A percentile compares a stretch with the other conserved stretches of the same genome.
These are phyloP conservation scores for Paramecium caudatum DNA, from an alignment of 73 alveolate genomes.

Conservation along the genomic window DNA sequence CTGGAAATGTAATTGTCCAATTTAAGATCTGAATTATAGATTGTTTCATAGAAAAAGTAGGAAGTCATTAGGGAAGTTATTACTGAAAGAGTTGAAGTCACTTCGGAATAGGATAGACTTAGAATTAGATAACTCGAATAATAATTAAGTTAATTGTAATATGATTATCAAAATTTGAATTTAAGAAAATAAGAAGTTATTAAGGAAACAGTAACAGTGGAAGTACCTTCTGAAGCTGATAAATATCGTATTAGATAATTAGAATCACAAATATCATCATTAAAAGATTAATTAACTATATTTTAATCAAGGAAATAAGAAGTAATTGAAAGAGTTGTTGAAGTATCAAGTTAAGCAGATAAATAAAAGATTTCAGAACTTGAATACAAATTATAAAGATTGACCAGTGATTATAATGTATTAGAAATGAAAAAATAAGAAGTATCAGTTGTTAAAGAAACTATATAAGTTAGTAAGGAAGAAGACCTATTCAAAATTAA, in stretches of 20 bases:
- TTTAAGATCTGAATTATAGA: background rate
- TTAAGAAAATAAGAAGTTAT: slow-evolving; percentile 65
- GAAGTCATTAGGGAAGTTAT: slow-evolving; percentile 16
- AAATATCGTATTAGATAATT: slow-evolving; percentile 3
- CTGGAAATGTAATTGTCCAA: slow-evolving; percentile 5
- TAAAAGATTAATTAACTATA: background rate
- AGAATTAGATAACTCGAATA: slow-evolving; percentile 48
- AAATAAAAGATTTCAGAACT: background rate
- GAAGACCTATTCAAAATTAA: slow-evolving; percentile 31
- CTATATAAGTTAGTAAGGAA: background rate
- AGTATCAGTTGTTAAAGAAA: slow-evolving; percentile 43
- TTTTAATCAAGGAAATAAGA: slow-evolving; percentile 1
- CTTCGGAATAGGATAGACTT: slow-evolving; percentile 13
- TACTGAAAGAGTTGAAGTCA: slow-evolving; percentile 61
- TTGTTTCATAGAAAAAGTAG: background rate
- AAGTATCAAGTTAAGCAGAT: background rate
- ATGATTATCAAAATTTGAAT: background rate
- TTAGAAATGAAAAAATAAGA: background rate
- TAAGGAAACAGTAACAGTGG: slow-evolving; percentile 24
- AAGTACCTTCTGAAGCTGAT: slow-evolving; percentile 52
- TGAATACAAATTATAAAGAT: too few relatives aligned
- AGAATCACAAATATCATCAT: background rate
- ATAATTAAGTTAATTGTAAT: background rate
- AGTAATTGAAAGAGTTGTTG: too few relatives aligned
- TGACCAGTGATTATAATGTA: background rate